These are phyloP conservation scores for Emmonsia crescens DNA, from an alignment of 2,329 filamentous ascomycete genomes.

Conservation along the genomic window DNA sequence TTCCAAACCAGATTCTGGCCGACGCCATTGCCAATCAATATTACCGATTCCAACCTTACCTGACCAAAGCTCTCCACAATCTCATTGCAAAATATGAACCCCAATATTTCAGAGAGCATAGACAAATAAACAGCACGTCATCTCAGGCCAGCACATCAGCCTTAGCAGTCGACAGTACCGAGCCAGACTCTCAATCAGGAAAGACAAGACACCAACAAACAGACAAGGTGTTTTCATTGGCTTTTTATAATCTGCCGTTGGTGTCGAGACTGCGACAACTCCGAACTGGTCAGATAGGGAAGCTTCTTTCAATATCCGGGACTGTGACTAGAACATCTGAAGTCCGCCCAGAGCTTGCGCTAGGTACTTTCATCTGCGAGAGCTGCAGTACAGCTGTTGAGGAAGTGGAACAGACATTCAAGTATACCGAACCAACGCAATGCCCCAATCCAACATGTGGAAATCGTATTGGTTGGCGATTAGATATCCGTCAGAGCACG, in stretches of 20 bases:
- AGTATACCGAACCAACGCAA: conserved; percentile 92
- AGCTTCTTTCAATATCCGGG: conserved; percentile 88
- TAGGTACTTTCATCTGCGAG: conserved; percentile 88
- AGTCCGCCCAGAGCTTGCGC: conserved; percentile 82
- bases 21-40: conserved; percentile 82
- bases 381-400: conserved; percentile 72
- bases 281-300: conserved; percentile 81
- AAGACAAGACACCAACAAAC: conserved; percentile 89
- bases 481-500: conserved; percentile 94
- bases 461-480: conserved; percentile 84
- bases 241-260: conserved; percentile 85
- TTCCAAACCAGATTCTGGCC: conserved; percentile 69
- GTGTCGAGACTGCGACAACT: conserved; percentile 78
- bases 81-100: conserved; percentile 92
- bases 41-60: conserved; percentile 88
- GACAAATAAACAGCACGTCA: conserved; percentile 62
- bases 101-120: conserved; percentile 84
- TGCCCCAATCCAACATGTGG: conserved; percentile 81
- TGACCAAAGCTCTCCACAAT: conserved; percentile 79
- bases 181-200: conserved; percentile 45
- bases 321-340: conserved; percentile 96
- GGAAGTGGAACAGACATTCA: conserved; percentile 94
- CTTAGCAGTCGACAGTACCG: conserved; percentile 47
- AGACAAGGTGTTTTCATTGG: conserved; percentile 87
- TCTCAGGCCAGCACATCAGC: conserved; percentile 57